phyloP scores from a whole-genome alignment of 176 grass and related monocot genomes.

The Zoysia pacifica region DNA sequence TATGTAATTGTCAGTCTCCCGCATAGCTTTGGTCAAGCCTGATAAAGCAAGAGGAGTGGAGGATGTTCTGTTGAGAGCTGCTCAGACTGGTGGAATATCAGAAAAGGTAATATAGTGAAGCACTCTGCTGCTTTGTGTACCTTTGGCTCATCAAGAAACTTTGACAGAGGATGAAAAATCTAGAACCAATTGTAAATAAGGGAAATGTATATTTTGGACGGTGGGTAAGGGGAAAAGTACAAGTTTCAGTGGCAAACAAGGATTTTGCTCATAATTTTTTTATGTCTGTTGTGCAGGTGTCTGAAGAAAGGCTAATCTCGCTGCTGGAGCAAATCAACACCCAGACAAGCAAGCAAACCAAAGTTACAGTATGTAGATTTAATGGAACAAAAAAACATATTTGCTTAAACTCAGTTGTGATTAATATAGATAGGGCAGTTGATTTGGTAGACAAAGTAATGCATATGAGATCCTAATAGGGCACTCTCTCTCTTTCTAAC shows the following conservation, averaged over 20 bases:
- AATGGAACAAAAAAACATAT: background rate
- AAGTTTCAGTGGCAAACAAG: no score
- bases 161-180: background rate
- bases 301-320: slow-evolving; percentile 87
- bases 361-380: slow-evolving; percentile 77
- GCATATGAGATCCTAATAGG: background rate
- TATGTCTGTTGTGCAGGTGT: slow-evolving; percentile 52
- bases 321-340: slow-evolving; percentile 85
- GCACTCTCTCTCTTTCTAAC: background rate
- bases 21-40: slow-evolving; percentile 96
- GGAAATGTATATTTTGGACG: no score
- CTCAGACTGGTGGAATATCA: slow-evolving; percentile 85
- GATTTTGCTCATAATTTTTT: background rate
- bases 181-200: background rate
- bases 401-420: background rate
- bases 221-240: no score
- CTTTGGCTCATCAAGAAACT: background rate
- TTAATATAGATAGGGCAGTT: background rate
- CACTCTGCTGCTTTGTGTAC: background rate
- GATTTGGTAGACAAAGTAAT: background rate
- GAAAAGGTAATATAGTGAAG: slow-evolving; percentile 63
- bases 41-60: slow-evolving; percentile 98
- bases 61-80: slow-evolving; percentile 86
- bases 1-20: slow-evolving; percentile 53
- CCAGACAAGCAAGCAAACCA: slow-evolving; percentile 79